Evolutionary conservation across 1,284 basidiomycete genomes (phyloP).

Genomic region (Cutaneotrichosporon dermatis): DNA sequence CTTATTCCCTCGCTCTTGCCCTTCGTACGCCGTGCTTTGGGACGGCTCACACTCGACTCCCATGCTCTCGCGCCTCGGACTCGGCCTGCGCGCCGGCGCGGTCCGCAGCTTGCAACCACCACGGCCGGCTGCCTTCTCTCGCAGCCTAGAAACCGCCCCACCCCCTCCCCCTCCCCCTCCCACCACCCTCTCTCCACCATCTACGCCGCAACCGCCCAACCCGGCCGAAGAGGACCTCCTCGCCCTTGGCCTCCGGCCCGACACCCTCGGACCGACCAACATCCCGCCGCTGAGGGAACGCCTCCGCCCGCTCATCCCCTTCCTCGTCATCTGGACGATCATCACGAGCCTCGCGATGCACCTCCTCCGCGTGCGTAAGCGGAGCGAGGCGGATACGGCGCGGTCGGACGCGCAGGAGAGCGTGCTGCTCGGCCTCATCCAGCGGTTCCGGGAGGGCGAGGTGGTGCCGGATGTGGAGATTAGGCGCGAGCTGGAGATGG

Average conservation of each 20-base stretch:
- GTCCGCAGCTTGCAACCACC: no score
- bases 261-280: neutral
- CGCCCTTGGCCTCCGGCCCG: neutral
- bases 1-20: no score
- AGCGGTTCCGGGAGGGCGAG: conserved; percentile 23
- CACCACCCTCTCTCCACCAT: no score
- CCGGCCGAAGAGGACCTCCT: neutral
- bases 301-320: conserved; percentile 41
- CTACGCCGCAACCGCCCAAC: no score
- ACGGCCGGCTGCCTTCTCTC: neutral
- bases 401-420: conserved; percentile 34
- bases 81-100: no score
- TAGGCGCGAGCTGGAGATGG: conserved; percentile 46
- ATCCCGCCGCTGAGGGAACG: conserved; percentile 39
- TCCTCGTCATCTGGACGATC: conserved; percentile 46
- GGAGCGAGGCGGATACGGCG: conserved; percentile 26
- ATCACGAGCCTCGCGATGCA: conserved; percentile 46
- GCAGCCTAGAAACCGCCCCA: neutral
- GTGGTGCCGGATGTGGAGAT: conserved; percentile 34
- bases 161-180: neutral
- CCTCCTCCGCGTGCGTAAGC: conserved; percentile 32
- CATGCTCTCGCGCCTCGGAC: no score
- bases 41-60: no score
- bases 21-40: no score
- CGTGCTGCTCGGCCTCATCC: conserved; percentile 34